Conservation (phyloP, 345 rosid genomes). For the Orychophragmus violaceus region DNA sequence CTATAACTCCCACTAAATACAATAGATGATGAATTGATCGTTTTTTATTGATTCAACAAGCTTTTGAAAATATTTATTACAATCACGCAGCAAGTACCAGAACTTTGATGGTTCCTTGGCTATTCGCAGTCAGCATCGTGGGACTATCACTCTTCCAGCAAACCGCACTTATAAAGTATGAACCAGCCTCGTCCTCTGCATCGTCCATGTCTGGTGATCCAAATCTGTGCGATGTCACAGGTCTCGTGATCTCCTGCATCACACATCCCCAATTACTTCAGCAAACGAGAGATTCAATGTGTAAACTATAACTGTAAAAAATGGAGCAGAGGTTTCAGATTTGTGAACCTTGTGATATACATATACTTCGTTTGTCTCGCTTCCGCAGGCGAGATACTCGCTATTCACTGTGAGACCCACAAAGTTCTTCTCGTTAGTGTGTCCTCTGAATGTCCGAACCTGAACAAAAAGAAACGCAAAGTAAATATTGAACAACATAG, state of each 20-base stretch:
- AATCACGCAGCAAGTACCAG: conserved; percentile 73
- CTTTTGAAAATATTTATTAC: neutral
- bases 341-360: conserved; percentile 83
- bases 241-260: conserved; percentile 77
- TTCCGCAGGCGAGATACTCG: conserved; percentile 88
- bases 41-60: conserved; percentile 11
- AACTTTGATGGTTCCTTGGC: conserved; percentile 98
- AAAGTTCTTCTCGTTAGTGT: conserved; percentile 92
- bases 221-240: conserved; percentile 81
- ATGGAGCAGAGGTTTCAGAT: conserved; percentile 1
- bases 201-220: conserved; percentile 87
- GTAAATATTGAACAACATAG: neutral
- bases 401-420: conserved; percentile 89
- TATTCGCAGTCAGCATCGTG: conserved; percentile 93
- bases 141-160: conserved; percentile 99
- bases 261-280: conserved; percentile 1
- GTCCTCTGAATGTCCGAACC: conserved; percentile 91
- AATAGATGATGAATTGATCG: neutral
- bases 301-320: neutral
- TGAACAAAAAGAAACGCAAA: conserved; percentile 16
- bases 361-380: conserved; percentile 92
- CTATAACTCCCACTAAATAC: conserved; percentile 23
- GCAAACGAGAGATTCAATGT: neutral
- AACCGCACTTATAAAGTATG: conserved; percentile 92
- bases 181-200: conserved; percentile 74